Evolutionary conservation across 768 basidiomycete species (phyloP).

Genomic region (Piloderma croceum): DNA sequence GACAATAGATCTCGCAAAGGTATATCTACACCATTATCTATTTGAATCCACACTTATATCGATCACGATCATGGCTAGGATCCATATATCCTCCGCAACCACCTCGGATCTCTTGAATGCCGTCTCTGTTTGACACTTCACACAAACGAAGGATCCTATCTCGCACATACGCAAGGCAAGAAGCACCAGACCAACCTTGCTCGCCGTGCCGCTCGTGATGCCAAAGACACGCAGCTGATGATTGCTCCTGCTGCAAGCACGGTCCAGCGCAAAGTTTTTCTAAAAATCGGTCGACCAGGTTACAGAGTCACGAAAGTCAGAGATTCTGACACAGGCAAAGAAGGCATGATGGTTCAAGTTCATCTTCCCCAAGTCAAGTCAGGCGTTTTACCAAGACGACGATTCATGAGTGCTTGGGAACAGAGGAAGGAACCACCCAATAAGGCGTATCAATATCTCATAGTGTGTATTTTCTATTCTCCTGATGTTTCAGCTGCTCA

Average conservation of each 20-base stretch:
- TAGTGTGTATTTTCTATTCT: constrained; percentile 51
- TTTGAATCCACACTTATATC: constrained; percentile 2
- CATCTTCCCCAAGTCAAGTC: constrained; percentile 92
- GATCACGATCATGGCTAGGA: constrained; percentile 48
- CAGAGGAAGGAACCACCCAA: constrained; percentile 94
- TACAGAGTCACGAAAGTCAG: constrained; percentile 96
- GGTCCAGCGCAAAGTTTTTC: constrained; percentile 88
- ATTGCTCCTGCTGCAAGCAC: constrained; percentile 75
- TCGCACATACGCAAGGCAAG: constrained; percentile 98
- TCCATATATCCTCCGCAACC: constrained; percentile 97
- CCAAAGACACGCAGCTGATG: constrained; percentile 89
- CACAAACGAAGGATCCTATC: constrained; percentile 99
- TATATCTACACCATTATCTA: constrained; percentile 24
- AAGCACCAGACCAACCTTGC: constrained; percentile 99
- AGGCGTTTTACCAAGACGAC: constrained; percentile 74
- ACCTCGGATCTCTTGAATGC: constrained; percentile 97
- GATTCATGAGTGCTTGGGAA: constrained; percentile 98
- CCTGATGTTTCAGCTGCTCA: constrained; percentile 30
- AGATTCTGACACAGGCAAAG: constrained; percentile 82
- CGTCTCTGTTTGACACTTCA: constrained; percentile 95
- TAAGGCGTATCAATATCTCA: constrained; percentile 94
- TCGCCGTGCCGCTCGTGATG: constrained; percentile 93
- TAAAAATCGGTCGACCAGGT: constrained; percentile 95
- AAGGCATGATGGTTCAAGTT: constrained; percentile 97
- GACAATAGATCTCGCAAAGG: constrained; percentile 97